These are phyloP conservation scores for Sporothrix globosa DNA, from an alignment of 2,329 filamentous ascomycete species.

Conservation along the genomic window DNA sequence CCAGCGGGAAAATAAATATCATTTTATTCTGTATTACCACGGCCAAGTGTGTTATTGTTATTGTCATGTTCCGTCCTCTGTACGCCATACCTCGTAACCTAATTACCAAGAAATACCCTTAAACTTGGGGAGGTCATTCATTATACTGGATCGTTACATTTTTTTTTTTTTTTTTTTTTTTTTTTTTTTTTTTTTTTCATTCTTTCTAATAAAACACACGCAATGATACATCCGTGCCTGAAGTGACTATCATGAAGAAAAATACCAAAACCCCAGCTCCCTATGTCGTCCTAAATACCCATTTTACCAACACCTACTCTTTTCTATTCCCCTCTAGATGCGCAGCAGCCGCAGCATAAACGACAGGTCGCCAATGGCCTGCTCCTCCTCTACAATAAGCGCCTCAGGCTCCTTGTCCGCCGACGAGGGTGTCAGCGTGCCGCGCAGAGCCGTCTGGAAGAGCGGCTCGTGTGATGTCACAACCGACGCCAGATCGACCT, in stretches of 20 bases:
- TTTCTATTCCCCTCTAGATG: slow-evolving; percentile 16
- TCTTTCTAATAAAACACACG: not conserved
- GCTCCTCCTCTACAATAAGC: slow-evolving; percentile 79
- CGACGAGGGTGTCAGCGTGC: slow-evolving; percentile 72
- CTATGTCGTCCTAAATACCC: slow-evolving; percentile 13
- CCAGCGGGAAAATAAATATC: slow-evolving; percentile 9
- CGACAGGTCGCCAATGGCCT: slow-evolving; percentile 45
- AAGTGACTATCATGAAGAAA: slow-evolving; percentile 20
- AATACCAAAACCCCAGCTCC: slow-evolving; percentile 12
- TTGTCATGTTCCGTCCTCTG: too few species aligned
- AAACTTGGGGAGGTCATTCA: too few species aligned
- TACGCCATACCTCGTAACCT: too few species aligned
- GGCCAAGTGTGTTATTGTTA: too few species aligned
- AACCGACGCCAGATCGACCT: slow-evolving; percentile 69
- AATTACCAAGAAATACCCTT: too few species aligned
- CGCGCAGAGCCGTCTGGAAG: slow-evolving; percentile 77
- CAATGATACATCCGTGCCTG: slow-evolving; percentile 11
- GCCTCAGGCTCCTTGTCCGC: slow-evolving; percentile 56
- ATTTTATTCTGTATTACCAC: not conserved
- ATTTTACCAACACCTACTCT: not conserved
- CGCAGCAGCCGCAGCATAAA: slow-evolving; percentile 36
- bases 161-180: too few species aligned
- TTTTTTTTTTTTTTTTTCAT: too few species aligned
- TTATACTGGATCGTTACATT: too few species aligned
- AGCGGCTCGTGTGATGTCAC: slow-evolving; percentile 68